These are phyloP conservation scores for Debaryomycetaceae sp. DNA, from an alignment of 1,139 yeast genomes.

Conservation along the genomic window DNA sequence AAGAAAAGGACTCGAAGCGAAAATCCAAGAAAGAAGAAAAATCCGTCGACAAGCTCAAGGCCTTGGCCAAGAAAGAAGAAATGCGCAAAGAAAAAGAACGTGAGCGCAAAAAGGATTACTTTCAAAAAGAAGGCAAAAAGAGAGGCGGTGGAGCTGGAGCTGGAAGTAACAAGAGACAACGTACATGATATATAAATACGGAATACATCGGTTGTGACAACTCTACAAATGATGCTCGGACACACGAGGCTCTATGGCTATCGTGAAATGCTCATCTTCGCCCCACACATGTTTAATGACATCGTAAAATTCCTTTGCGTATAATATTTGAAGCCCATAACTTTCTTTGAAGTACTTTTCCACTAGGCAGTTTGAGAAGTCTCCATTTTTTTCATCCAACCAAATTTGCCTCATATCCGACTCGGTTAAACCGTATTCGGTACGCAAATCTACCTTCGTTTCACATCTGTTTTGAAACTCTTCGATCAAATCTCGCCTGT, in stretches of 20 bases:
- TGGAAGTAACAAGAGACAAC: conserved; percentile 1
- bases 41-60: conserved; percentile 65
- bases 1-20: conserved; percentile 77
- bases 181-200: neutral
- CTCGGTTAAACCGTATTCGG: conserved; percentile 3
- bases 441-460: conserved; percentile 10
- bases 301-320: conserved; percentile 73
- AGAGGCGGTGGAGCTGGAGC: conserved; percentile 15
- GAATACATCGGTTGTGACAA: too few relatives aligned
- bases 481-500: conserved; percentile 62
- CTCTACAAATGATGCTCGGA: conserved; percentile 28
- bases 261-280: conserved; percentile 26
- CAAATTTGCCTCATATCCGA: conserved; percentile 15
- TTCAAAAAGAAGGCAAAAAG: conserved; percentile 63
- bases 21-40: conserved; percentile 66
- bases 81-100: conserved; percentile 62
- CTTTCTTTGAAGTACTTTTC: conserved; percentile 38
- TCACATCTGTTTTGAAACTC: conserved; percentile 31
- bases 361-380: conserved; percentile 27
- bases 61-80: conserved; percentile 64
- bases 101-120: conserved; percentile 80
- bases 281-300: conserved; percentile 60
- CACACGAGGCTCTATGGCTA: conserved; percentile 19
- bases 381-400: conserved; percentile 21
- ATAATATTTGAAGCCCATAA: conserved; percentile 45